phyloP scores from a whole-genome alignment of 2,329 filamentous ascomycete genomes.

The Coleophoma cylindrospora region DNA sequence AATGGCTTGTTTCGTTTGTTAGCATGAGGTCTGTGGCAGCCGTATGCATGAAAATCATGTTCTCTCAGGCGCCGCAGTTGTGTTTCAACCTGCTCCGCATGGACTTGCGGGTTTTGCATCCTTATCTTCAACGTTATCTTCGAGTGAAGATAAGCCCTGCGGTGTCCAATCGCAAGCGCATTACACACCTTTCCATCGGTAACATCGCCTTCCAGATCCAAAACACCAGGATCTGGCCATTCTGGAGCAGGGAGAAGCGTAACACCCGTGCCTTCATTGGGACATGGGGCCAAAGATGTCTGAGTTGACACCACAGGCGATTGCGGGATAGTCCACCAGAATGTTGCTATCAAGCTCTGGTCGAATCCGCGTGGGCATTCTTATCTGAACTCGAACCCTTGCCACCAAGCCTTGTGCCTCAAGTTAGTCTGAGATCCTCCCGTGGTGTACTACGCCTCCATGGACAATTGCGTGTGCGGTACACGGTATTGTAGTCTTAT shows the following conservation, averaged over 20 bases:
- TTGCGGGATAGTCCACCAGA: constrained; percentile 1
- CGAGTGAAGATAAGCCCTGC: neutral
- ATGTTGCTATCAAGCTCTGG: constrained; percentile 1
- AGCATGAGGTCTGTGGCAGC: neutral
- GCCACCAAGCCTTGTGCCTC: constrained; percentile 12
- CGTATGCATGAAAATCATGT: constrained; percentile 8
- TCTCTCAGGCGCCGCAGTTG: constrained; percentile 7
- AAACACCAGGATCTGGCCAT: constrained; percentile 2
- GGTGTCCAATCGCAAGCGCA: constrained; percentile 6
- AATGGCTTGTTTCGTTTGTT: constrained; percentile 10
- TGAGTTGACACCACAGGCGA: neutral
- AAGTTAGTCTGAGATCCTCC: constrained; percentile 14
- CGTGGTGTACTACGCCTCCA: constrained; percentile 6
- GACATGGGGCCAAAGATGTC: neutral
- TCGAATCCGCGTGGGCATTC: constrained; percentile 9
- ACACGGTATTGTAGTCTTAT: neutral
- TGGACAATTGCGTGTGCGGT: neutral
- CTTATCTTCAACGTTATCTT: constrained; percentile 8
- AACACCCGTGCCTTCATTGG: constrained; percentile 1
- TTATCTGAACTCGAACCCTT: constrained; percentile 14
- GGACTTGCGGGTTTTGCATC: constrained; percentile 5
- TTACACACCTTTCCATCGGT: constrained; percentile 1
- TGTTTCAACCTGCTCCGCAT: constrained; percentile 12
- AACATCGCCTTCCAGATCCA: constrained; percentile 3
- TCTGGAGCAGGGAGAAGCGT: constrained; percentile 8